Percentiles rank a stretch among this genome's conserved stretches.
Evolutionary conservation across 805 yeast species (phyloP).

Genomic region (Candida bentonensis): DNA sequence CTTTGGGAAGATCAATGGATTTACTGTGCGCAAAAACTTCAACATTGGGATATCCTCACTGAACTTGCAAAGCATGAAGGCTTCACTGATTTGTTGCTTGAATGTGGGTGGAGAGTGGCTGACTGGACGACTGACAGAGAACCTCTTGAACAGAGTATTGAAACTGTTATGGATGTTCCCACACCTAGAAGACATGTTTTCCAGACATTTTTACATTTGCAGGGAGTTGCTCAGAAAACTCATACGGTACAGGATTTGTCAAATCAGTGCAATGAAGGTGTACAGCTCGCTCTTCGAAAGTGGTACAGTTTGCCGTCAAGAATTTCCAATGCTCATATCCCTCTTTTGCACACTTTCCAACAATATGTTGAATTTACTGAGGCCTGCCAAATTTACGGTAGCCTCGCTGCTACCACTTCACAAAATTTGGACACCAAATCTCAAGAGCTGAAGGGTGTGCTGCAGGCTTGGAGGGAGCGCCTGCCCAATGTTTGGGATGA

Average conservation of each 20-base stretch:
- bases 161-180: slow-evolving; percentile 96
- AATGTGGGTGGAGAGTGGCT: slow-evolving; percentile 99
- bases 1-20: slow-evolving; percentile 99
- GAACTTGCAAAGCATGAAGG: slow-evolving; percentile 97
- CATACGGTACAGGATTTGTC: slow-evolving; percentile 77
- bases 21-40: slow-evolving; percentile 87
- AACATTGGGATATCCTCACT: slow-evolving; percentile 95
- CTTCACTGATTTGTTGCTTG: slow-evolving; percentile 84
- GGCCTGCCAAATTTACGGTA: slow-evolving; percentile 86
- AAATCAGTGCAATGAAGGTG: slow-evolving; percentile 86
- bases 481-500: slow-evolving; percentile 96
- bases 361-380: slow-evolving; percentile 96
- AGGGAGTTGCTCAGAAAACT: slow-evolving; percentile 84
- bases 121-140: slow-evolving; percentile 96
- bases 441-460: slow-evolving; percentile 84
- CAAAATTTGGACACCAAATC: slow-evolving; percentile 85
- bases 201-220: slow-evolving; percentile 85
- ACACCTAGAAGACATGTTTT: slow-evolving; percentile 94
- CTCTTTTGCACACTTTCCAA: slow-evolving; percentile 86
- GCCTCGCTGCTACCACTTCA: slow-evolving; percentile 77
- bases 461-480: slow-evolving; percentile 97
- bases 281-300: slow-evolving; percentile 77
- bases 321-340: slow-evolving; percentile 63
- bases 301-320: slow-evolving; percentile 82
- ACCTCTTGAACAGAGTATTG: slow-evolving; percentile 84